These are phyloP conservation scores for Candida glucosophila DNA, from an alignment of 1,139 yeast species.

Conservation along the genomic window DNA sequence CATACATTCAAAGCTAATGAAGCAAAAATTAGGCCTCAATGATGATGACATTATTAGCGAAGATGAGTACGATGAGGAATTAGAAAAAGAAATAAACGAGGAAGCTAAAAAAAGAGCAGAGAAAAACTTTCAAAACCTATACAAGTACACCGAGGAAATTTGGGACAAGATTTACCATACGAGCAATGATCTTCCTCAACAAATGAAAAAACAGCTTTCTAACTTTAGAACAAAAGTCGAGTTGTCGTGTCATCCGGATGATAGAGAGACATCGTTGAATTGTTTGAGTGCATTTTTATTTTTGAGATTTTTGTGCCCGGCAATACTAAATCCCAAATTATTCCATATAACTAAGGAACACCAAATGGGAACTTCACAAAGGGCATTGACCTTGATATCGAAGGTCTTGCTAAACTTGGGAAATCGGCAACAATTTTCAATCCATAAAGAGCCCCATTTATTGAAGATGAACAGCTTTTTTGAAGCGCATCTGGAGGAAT, in stretches of 20 bases:
- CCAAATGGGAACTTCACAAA: conserved; percentile 61
- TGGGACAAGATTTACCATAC: conserved; percentile 70
- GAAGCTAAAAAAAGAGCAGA: conserved; percentile 25
- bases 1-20: conserved; percentile 35
- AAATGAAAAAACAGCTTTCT: conserved; percentile 53
- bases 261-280: conserved; percentile 48
- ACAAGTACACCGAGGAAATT: conserved; percentile 48
- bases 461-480: conserved; percentile 63
- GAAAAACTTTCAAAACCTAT: conserved; percentile 45
- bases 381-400: conserved; percentile 77
- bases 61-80: conserved; percentile 24
- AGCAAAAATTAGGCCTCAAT: conserved; percentile 18
- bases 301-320: conserved; percentile 84
- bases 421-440: conserved; percentile 63
- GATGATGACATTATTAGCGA: conserved; percentile 15
- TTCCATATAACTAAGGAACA: conserved; percentile 66
- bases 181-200: conserved; percentile 68
- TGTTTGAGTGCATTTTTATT: conserved; percentile 80
- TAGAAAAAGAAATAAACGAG: conserved; percentile 16
- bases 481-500: conserved; percentile 45
- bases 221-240: conserved; percentile 55
- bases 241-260: conserved; percentile 50
- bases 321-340: conserved; percentile 78
- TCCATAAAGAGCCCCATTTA: conserved; percentile 76
- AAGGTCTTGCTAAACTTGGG: conserved; percentile 76